Conservation (phyloP, 371 early-diverging fungal genomes). For the Homolaphlyctis polyrhiza region DNA sequence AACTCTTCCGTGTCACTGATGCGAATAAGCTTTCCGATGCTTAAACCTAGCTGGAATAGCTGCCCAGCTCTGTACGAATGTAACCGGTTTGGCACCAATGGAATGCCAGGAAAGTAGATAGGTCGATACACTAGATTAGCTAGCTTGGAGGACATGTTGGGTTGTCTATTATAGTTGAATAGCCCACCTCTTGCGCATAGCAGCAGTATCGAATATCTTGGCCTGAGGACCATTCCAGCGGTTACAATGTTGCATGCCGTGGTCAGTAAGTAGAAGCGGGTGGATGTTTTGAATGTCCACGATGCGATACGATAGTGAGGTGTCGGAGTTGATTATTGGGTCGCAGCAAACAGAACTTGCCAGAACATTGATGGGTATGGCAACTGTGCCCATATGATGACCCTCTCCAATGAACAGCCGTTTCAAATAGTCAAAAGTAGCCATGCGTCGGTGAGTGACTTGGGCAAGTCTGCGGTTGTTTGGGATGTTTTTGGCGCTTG, state of each 20-base stretch:
- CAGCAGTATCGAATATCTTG: background rate
- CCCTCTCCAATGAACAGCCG: background rate
- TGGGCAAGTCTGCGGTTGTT: background rate
- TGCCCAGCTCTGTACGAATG: background rate
- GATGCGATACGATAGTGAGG: no score
- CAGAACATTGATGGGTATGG: background rate
- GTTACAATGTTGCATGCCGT: no score
- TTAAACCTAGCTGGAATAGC: slow-evolving; percentile 1
- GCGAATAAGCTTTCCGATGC: background rate
- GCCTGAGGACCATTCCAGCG: no score
- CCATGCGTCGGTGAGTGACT: background rate
- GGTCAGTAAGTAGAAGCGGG: no score
- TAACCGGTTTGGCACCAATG: background rate
- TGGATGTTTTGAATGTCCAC: no score
- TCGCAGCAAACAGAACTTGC: background rate
- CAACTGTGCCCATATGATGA: slow-evolving; percentile 2
- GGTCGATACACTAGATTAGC: no score
- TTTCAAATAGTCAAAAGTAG: background rate
- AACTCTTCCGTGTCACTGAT: background rate
- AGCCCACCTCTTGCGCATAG: background rate
- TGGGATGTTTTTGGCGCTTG: background rate
- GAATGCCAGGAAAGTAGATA: background rate
- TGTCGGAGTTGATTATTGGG: background rate
- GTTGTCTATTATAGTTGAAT: no score
- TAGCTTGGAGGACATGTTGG: no score